Conservation (phyloP, 768 basidiomycete genomes). For the Rhodosporidiobolus sp. region DNA sequence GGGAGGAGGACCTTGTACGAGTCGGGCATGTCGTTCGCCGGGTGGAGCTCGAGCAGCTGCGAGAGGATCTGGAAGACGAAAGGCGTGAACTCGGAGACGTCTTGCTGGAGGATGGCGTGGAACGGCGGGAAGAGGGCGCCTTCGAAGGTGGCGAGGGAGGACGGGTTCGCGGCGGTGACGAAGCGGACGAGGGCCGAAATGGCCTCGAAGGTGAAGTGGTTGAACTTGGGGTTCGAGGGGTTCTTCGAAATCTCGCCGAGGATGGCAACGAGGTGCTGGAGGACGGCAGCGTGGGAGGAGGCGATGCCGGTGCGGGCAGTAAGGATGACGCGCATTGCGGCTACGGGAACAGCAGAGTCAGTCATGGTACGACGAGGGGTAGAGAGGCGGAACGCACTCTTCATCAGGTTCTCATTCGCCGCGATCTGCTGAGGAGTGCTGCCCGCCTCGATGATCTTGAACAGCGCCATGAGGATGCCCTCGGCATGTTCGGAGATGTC, state of each 20-base stretch:
- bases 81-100: constrained; percentile 94
- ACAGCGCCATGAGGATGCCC: constrained; percentile 62
- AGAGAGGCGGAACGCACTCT: constrained; percentile 59
- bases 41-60: constrained; percentile 86
- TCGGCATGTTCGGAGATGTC: constrained; percentile 83
- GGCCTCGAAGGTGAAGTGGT: constrained; percentile 95
- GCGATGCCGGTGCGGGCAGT: constrained; percentile 77
- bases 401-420: constrained; percentile 97
- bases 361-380: not conserved
- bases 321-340: constrained; percentile 87
- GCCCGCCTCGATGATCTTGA: constrained; percentile 73
- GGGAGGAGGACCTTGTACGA: constrained; percentile 76
- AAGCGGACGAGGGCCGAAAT: constrained; percentile 91
- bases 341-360: constrained; percentile 52
- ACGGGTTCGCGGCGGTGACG: constrained; percentile 66
- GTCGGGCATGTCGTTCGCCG: constrained; percentile 58
- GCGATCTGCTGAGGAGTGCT: constrained; percentile 85
- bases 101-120: constrained; percentile 80
- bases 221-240: constrained; percentile 95
- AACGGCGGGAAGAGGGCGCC: constrained; percentile 77
- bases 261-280: constrained; percentile 74
- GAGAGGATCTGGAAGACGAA: constrained; percentile 96
- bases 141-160: constrained; percentile 72
- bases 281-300: constrained; percentile 62
- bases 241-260: constrained; percentile 87